Evolutionary conservation across 306 rosid species (phyloP).

Genomic region (Mimosa pudica): DNA sequence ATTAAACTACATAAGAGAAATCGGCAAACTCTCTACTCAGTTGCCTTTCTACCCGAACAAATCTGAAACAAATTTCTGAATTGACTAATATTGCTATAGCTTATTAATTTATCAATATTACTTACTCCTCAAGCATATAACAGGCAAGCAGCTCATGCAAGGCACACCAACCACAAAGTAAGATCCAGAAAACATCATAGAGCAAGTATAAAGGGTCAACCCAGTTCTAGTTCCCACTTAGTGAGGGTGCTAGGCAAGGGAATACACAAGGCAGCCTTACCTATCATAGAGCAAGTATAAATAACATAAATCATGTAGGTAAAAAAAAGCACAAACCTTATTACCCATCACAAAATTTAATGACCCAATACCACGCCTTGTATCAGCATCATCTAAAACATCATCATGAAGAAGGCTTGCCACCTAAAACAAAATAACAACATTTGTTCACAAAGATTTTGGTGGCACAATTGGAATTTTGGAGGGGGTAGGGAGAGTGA

Average conservation of each 20-base stretch:
- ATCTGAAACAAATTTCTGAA: background rate
- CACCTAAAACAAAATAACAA: slow-evolving; percentile 55
- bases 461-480: background rate
- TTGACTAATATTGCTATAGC: background rate
- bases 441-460: background rate
- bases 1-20: background rate
- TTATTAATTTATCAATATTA: background rate
- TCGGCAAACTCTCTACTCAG: background rate
- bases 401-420: slow-evolving; percentile 99
- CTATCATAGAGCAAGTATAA: slow-evolving; percentile 27
- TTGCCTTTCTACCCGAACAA: background rate
- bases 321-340: slow-evolving; percentile 57
- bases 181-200: slow-evolving; percentile 25
- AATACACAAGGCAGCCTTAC: too few species aligned
- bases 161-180: slow-evolving; percentile 32
- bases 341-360: slow-evolving; percentile 89
- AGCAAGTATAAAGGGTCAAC: background rate
- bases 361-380: slow-evolving; percentile 90
- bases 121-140: background rate
- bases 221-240: too few species aligned
- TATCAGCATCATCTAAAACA: slow-evolving; percentile 96
- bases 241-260: too few species aligned
- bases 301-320: background rate
- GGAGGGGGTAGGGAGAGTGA: background rate
- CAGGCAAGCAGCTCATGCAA: slow-evolving; percentile 29